Conservation (phyloP, 202 grass and related monocot genomes). For the Panicum virgatum region DNA sequence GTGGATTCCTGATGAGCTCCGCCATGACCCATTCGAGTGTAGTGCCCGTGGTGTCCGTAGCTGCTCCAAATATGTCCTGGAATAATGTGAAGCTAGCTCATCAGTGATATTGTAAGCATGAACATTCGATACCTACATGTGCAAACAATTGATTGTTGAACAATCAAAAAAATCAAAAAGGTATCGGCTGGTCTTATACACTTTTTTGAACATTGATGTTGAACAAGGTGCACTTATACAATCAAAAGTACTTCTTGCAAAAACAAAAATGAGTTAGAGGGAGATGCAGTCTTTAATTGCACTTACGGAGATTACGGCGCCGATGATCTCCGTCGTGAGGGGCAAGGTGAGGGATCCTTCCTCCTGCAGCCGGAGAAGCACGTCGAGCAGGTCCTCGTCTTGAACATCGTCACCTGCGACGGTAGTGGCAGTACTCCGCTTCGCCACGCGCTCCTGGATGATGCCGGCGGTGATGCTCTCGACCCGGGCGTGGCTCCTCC, state of each 20-base stretch:
- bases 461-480: conserved; percentile 25
- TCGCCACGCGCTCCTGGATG: conserved; percentile 30
- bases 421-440: not conserved
- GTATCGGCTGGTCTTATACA: too few relatives aligned
- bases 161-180: too few relatives aligned
- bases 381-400: conserved; percentile 38
- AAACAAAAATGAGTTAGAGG: too few relatives aligned
- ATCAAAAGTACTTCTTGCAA: too few relatives aligned
- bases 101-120: not conserved
- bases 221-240: too few relatives aligned
- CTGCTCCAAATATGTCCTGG: conserved; percentile 35
- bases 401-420: not conserved
- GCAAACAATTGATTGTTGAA: too few relatives aligned
- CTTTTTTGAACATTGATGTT: too few relatives aligned
- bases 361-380: conserved; percentile 37
- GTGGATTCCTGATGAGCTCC: conserved; percentile 26
- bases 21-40: conserved; percentile 38
- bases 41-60: conserved; percentile 1
- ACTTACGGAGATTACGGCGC: conserved; percentile 34
- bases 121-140: not conserved
- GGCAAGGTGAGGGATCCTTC: conserved; percentile 21
- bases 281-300: not conserved
- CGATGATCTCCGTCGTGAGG: conserved; percentile 11
- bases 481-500: not conserved
- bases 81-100: not conserved